Percentiles rank a stretch among this genome's conserved stretches.
Conservation (phyloP, 176 grass and related monocot species). For the Luzula sylvatica region DNA sequence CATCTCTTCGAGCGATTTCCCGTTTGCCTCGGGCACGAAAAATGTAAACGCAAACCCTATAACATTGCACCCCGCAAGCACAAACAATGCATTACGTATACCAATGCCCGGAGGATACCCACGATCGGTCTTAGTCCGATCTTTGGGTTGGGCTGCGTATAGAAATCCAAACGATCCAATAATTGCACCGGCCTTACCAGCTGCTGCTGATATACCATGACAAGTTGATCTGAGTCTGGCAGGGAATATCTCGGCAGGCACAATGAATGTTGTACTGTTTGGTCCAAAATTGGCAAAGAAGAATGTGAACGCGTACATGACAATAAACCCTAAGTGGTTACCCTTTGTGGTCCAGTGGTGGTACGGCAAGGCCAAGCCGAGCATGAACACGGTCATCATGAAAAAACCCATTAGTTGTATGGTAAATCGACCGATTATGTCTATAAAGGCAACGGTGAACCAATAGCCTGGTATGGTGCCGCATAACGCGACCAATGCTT, state of each 20-base stretch:
- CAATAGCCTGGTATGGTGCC: slow-evolving; percentile 46
- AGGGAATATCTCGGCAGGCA: slow-evolving; percentile 46
- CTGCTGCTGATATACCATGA: slow-evolving; percentile 39
- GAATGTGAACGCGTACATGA: slow-evolving; percentile 48
- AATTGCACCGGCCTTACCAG: slow-evolving; percentile 37
- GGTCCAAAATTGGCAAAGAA: slow-evolving; percentile 77
- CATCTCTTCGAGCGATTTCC: slow-evolving; percentile 47
- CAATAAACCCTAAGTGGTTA: slow-evolving; percentile 23
- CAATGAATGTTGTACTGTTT: slow-evolving; percentile 51
- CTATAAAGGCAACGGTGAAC: slow-evolving; percentile 48
- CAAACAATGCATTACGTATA: slow-evolving; percentile 34
- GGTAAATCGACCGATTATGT: slow-evolving; percentile 28
- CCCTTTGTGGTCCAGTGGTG: slow-evolving; percentile 22
- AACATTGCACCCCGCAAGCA: slow-evolving; percentile 33
- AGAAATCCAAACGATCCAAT: slow-evolving; percentile 30
- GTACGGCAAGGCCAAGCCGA: slow-evolving; percentile 50
- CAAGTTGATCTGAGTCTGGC: slow-evolving; percentile 42
- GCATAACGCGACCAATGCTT: slow-evolving; percentile 24
- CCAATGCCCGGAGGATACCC: slow-evolving; percentile 32
- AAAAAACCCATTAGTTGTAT: slow-evolving; percentile 44
- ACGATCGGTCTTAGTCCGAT: slow-evolving; percentile 7
- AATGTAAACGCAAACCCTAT: slow-evolving; percentile 37
- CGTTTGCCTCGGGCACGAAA: slow-evolving; percentile 42
- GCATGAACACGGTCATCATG: slow-evolving; percentile 51
- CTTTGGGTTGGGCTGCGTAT: slow-evolving; percentile 29